Conservation (phyloP, 768 basidiomycete genomes). For the Dictyophora rubrovolvata region DNA sequence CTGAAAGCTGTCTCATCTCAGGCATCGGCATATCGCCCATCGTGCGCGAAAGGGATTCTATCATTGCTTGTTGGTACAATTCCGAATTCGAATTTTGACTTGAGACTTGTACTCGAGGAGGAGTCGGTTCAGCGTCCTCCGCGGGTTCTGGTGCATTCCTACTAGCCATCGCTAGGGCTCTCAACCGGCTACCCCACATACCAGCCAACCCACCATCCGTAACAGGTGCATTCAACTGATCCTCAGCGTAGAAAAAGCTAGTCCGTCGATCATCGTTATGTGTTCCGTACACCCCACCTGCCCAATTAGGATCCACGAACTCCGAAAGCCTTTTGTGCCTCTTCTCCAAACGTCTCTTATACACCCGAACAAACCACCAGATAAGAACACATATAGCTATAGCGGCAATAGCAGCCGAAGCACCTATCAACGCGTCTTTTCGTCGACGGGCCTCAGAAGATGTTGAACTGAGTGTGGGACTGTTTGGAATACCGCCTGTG, state of each 20-base stretch:
- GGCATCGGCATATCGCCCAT: not conserved
- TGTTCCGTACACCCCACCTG: slow-evolving; percentile 4
- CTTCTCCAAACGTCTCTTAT: not conserved
- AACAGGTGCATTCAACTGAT: slow-evolving; percentile 1
- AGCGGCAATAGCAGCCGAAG: not conserved
- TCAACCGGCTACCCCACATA: not conserved
- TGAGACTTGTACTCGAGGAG: not conserved
- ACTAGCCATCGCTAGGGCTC: not conserved
- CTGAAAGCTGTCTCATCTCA: not conserved
- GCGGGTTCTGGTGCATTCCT: not conserved
- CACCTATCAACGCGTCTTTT: not conserved
- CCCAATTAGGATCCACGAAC: not conserved
- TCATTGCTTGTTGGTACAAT: not conserved
- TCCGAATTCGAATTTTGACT: not conserved
- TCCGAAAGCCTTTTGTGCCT: not conserved
- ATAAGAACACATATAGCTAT: not conserved
- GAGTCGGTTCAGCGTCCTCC: not conserved
- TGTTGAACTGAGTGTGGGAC: not conserved
- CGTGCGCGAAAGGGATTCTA: not conserved
- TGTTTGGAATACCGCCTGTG: not conserved
- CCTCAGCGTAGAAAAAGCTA: slow-evolving; percentile 8
- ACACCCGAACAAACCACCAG: slow-evolving; percentile 1
- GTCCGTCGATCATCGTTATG: slow-evolving; percentile 8
- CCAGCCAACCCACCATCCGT: not conserved
- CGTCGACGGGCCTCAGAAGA: not conserved